These are phyloP conservation scores for Leccinum uliginosum DNA, from an alignment of 768 basidiomycete species.

Conservation along the genomic window DNA sequence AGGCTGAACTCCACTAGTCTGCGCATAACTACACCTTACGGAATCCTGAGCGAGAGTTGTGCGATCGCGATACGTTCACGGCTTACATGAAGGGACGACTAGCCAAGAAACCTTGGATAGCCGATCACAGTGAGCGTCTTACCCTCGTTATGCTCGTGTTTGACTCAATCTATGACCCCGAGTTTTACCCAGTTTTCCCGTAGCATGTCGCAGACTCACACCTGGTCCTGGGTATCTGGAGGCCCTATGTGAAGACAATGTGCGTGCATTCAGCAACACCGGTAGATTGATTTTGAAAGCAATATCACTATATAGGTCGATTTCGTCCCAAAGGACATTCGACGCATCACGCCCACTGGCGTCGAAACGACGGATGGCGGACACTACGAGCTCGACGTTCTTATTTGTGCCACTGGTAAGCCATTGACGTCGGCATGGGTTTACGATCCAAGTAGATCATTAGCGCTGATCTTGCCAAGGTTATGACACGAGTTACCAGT, in stretches of 20 bases:
- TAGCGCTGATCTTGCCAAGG: background rate
- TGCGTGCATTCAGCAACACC: background rate
- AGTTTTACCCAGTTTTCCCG: conserved; percentile 53
- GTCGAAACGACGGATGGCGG: conserved; percentile 56
- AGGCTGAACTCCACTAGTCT: conserved; percentile 1
- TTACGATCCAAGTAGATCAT: background rate
- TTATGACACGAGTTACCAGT: conserved; percentile 47
- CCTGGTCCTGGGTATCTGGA: conserved; percentile 68
- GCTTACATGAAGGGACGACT: conserved; percentile 47
- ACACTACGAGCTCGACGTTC: conserved; percentile 51
- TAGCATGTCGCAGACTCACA: conserved; percentile 59
- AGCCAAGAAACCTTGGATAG: conserved; percentile 50
- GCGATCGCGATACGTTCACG: conserved; percentile 32
- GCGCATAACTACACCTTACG: conserved; percentile 41
- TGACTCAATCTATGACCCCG: background rate
- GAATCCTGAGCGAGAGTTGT: conserved; percentile 33
- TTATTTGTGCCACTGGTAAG: conserved; percentile 58
- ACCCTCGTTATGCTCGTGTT: background rate
- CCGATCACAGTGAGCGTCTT: background rate
- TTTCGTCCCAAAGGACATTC: conserved; percentile 48
- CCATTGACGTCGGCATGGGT: background rate
- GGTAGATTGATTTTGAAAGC: background rate
- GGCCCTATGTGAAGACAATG: conserved; percentile 60
- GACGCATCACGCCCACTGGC: conserved; percentile 46
- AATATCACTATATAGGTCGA: conserved; percentile 27